Percentiles rank a stretch among this genome's conserved stretches.
These are phyloP conservation scores for Cephalotrichum gorgonifer DNA, from an alignment of 2,329 filamentous ascomycete species.

Conservation along the genomic window DNA sequence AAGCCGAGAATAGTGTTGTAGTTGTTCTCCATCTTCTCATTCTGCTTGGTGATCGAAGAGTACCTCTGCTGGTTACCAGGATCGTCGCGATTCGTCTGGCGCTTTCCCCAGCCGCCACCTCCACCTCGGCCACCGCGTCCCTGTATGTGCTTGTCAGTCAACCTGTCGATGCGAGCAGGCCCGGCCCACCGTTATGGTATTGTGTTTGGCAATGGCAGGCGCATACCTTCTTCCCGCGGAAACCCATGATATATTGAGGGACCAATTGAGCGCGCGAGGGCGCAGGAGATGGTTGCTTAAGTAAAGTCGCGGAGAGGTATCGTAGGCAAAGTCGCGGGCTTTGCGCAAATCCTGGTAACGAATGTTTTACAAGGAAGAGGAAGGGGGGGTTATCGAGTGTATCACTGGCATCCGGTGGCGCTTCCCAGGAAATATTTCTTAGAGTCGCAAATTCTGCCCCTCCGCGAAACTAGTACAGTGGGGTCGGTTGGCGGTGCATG, in stretches of 20 bases:
- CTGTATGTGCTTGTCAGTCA: background rate
- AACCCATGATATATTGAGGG: background rate
- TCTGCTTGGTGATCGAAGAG: constrained; percentile 56
- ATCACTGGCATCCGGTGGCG: too few relatives aligned
- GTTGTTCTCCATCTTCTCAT: constrained; percentile 76
- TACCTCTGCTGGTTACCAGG: constrained; percentile 1
- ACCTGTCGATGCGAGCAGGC: background rate
- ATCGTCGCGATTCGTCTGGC: background rate
- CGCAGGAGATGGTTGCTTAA: background rate
- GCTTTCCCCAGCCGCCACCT: constrained; percentile 1
- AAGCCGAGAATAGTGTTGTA: constrained; percentile 73
- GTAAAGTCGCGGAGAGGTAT: background rate
- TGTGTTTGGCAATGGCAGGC: background rate
- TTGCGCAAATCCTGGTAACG: background rate
- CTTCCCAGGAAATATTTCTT: background rate
- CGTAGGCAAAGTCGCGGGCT: background rate
- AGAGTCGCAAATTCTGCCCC: background rate
- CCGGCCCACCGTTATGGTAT: background rate
- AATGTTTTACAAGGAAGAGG: background rate
- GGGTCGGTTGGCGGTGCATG: too few relatives aligned
- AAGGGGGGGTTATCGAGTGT: too few relatives aligned
- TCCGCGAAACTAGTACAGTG: background rate
- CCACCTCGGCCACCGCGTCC: background rate
- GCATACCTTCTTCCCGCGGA: constrained; percentile 2
- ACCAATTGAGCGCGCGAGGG: background rate